These are phyloP conservation scores for Carex littledalei DNA, from an alignment of 176 grass and related monocot genomes.

Conservation along the genomic window DNA sequence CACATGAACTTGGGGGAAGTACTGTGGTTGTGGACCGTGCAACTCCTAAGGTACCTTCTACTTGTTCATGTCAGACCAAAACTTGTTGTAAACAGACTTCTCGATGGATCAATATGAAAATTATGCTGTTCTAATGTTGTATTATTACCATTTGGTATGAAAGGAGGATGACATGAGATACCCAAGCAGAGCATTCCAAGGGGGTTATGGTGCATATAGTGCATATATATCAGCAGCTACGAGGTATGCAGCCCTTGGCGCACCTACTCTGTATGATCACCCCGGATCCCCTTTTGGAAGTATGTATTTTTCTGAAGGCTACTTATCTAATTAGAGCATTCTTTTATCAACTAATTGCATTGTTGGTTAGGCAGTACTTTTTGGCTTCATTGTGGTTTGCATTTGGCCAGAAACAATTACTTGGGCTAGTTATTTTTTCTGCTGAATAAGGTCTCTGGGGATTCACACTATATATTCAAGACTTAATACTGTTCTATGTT, in stretches of 20 bases:
- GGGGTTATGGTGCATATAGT: constrained; percentile 91
- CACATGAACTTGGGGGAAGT: constrained; percentile 80
- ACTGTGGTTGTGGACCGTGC: constrained; percentile 85
- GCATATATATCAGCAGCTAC: constrained; percentile 92
- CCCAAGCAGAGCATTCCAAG: constrained; percentile 66
- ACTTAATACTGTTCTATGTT: not conserved
- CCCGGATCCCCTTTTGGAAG: constrained; percentile 70
- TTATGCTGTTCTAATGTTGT: not conserved
- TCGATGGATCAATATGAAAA: not conserved
- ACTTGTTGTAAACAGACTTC: not conserved
- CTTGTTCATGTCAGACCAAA: not conserved
- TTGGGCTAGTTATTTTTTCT: not conserved
- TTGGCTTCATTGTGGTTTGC: not conserved
- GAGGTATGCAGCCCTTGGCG: constrained; percentile 74
- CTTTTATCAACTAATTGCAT: not conserved
- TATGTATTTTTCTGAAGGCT: constrained; percentile 24
- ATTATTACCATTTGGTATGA: constrained; percentile 4
- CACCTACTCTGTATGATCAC: constrained; percentile 77
- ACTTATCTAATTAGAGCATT: not conserved
- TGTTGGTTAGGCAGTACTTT: not conserved
- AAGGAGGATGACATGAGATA: constrained; percentile 72
- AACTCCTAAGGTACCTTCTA: constrained; percentile 63
- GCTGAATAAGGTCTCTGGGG: not conserved
- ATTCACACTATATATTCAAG: not conserved
- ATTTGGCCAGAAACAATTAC: not conserved